Percentiles rank a stretch among this genome's conserved stretches.
Conservation (phyloP, 331 rosid genomes). For the Ulmus americana region DNA sequence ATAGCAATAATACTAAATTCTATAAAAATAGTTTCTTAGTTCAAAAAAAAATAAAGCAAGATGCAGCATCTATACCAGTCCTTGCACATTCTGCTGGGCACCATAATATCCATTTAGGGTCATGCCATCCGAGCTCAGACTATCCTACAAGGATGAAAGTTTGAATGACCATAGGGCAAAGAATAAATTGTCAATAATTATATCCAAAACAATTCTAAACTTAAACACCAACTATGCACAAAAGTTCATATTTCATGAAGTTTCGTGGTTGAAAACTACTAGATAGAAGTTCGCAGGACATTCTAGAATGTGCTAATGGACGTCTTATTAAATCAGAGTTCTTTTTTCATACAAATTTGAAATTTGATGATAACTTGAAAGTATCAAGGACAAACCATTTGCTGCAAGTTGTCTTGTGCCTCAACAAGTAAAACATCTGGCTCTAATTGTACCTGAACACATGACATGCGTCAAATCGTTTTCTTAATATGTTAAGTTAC, state of each 20-base stretch:
- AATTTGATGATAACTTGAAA: neutral
- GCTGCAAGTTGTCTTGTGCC: slow-evolving; percentile 36
- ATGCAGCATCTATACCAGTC: slow-evolving; percentile 32
- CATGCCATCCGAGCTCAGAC: slow-evolving; percentile 35
- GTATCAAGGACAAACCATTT: slow-evolving; percentile 35
- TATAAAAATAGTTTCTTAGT: neutral
- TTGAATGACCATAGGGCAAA: slow-evolving; percentile 1
- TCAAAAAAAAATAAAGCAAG: neutral
- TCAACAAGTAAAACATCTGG: slow-evolving; percentile 33
- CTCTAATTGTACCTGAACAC: slow-evolving; percentile 35
- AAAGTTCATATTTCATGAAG: neutral
- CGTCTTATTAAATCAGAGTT: slow-evolving; percentile 1
- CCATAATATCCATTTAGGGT: slow-evolving; percentile 42
- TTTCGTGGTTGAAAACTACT: neutral
- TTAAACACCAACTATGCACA: neutral
- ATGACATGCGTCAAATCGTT: slow-evolving; percentile 1
- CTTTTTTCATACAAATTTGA: neutral
- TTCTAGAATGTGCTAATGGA: neutral
- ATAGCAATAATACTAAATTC: neutral
- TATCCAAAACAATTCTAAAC: neutral
- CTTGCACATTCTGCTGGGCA: slow-evolving; percentile 44
- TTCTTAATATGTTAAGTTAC: neutral
- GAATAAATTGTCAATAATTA: neutral
- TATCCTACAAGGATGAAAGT: slow-evolving; percentile 32
- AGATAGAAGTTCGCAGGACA: neutral